Conservation (phyloP, 2,329 filamentous ascomycete genomes). For the Sclerotinia glacialis region DNA sequence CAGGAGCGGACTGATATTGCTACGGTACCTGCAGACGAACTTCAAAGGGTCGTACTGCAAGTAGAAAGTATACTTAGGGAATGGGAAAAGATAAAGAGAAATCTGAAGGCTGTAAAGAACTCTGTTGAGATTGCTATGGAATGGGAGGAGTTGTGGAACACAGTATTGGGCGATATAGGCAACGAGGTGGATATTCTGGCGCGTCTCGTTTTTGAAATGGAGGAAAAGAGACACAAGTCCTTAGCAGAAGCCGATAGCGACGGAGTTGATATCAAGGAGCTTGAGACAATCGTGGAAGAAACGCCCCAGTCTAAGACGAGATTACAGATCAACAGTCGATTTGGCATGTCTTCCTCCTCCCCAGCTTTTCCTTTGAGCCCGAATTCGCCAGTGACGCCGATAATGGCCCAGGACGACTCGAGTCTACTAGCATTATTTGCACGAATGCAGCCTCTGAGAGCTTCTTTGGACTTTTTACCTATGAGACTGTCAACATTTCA, state of each 20-base stretch:
- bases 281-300: constrained; percentile 92
- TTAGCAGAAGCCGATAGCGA: constrained; percentile 61
- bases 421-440: constrained; percentile 88
- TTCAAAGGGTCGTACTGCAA: constrained; percentile 74
- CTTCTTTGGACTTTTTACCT: constrained; percentile 90
- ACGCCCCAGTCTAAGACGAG: constrained; percentile 58
- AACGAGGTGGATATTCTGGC: constrained; percentile 79
- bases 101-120: constrained; percentile 74
- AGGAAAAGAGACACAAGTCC: constrained; percentile 85
- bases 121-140: constrained; percentile 98
- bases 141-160: constrained; percentile 97
- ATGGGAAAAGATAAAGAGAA: constrained; percentile 78
- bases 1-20: constrained; percentile 76
- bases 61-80: constrained; percentile 85
- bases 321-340: constrained; percentile 58
- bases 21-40: constrained; percentile 65
- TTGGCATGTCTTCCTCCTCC: constrained; percentile 61
- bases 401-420: constrained; percentile 73
- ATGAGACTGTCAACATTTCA: constrained; percentile 91
- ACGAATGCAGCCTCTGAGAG: constrained; percentile 88
- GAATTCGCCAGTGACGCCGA: constrained; percentile 56
- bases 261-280: constrained; percentile 74
- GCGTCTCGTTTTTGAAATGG: constrained; percentile 92
- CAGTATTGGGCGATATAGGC: constrained; percentile 87
- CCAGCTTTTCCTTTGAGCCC: constrained; percentile 58